These are phyloP conservation scores for Prunus armeniaca DNA, from an alignment of 306 rosid genomes.

Conservation along the genomic window DNA sequence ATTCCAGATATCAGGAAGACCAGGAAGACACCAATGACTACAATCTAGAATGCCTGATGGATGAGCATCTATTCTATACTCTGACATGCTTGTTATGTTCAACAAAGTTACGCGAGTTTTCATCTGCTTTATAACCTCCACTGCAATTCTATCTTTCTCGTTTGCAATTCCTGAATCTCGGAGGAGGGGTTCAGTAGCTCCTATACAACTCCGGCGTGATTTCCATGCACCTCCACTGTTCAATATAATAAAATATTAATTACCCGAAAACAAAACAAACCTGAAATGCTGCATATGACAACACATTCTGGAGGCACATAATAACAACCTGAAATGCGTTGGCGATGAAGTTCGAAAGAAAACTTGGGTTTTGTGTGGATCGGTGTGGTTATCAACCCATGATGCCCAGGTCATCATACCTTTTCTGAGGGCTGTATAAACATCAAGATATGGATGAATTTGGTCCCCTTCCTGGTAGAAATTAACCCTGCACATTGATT, in stretches of 20 bases:
- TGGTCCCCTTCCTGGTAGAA: no score
- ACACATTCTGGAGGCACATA: no score
- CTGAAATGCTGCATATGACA: no score
- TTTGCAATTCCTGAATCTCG: slow-evolving; percentile 18
- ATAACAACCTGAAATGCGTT: no score
- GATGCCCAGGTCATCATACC: no score
- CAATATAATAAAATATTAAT: background rate
- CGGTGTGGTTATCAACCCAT: no score
- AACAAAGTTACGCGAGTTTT: slow-evolving; percentile 65
- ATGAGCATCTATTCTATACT: slow-evolving; percentile 77
- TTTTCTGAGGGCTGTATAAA: no score
- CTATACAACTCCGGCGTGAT: slow-evolving; percentile 82
- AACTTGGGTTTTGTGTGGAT: no score
- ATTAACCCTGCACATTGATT: no score
- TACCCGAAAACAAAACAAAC: no score
- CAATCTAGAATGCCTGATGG: slow-evolving; percentile 81
- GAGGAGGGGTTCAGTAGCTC: slow-evolving; percentile 55
- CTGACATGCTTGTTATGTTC: slow-evolving; percentile 64
- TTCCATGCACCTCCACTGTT: slow-evolving; percentile 79
- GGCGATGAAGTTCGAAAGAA: no score
- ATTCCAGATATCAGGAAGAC: slow-evolving; percentile 93
- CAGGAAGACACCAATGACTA: slow-evolving; percentile 99
- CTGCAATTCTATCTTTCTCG: slow-evolving; percentile 56
- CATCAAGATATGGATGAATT: no score
- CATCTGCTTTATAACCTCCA: slow-evolving; percentile 64